A percentile compares a stretch with the other conserved stretches of the same genome.
phyloP scores from a whole-genome alignment of 495 filamentous ascomycete genomes.

The Aspergillus sparsus region DNA sequence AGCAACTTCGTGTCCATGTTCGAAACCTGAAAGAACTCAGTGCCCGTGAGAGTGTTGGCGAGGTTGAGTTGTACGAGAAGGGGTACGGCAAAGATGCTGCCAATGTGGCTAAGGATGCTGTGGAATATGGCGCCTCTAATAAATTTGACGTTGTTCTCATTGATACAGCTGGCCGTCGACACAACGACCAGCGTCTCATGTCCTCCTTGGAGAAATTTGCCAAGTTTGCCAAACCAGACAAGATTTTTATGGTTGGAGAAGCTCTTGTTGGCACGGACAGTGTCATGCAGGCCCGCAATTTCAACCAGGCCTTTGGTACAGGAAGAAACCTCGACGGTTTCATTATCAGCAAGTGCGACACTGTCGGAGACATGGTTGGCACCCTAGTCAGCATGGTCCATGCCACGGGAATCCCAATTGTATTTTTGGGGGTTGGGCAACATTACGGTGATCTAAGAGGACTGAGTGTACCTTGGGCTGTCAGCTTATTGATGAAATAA shows the following conservation, averaged over 20 bases:
- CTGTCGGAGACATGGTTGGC: slow-evolving; percentile 97
- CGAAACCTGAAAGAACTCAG: slow-evolving; percentile 85
- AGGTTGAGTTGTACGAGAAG: slow-evolving; percentile 90
- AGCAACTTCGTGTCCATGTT: slow-evolving; percentile 93
- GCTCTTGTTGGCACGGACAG: slow-evolving; percentile 93
- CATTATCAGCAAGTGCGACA: slow-evolving; percentile 98
- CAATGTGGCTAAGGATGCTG: slow-evolving; percentile 90
- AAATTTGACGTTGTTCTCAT: slow-evolving; percentile 93
- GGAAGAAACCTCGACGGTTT: slow-evolving; percentile 86
- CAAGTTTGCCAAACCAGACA: slow-evolving; percentile 91
- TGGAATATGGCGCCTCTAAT: slow-evolving; percentile 70
- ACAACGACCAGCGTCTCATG: slow-evolving; percentile 96
- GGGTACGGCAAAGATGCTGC: slow-evolving; percentile 98
- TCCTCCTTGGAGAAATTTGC: slow-evolving; percentile 94
- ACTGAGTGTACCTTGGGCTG: slow-evolving; percentile 89
- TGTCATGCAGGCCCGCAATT: slow-evolving; percentile 92
- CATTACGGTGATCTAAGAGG: slow-evolving; percentile 95
- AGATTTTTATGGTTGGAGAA: slow-evolving; percentile 99
- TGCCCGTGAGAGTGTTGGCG: slow-evolving; percentile 71
- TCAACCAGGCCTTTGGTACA: slow-evolving; percentile 87
- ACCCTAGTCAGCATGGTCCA: slow-evolving; percentile 97
- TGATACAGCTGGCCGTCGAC: slow-evolving; percentile 90
- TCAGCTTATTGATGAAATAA: slow-evolving; percentile 72
- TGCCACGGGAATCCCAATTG: slow-evolving; percentile 90
- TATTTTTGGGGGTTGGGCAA: slow-evolving; percentile 93